Percentiles rank a stretch among this genome's conserved stretches.
Evolutionary conservation across 108 stramenopile species (phyloP).

Genomic region (Aureococcus anophagefferens): DNA sequence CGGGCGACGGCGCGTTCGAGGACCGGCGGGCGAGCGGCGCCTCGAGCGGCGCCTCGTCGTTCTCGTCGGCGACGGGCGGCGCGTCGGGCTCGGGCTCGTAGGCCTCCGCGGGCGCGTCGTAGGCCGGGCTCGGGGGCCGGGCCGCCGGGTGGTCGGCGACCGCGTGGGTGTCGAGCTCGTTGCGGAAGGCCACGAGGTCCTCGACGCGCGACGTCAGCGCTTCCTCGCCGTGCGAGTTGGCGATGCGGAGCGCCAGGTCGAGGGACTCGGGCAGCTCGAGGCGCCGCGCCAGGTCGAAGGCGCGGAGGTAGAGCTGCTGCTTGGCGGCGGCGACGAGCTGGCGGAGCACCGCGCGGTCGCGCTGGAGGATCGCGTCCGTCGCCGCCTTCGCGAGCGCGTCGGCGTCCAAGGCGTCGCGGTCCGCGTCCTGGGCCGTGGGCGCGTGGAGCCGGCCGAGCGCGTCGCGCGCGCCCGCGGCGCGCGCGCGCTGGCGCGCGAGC

Average conservation of each 20-base stretch:
- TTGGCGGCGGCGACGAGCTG: neutral
- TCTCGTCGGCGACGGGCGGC: too few relatives aligned
- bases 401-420: neutral
- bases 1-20: too few relatives aligned
- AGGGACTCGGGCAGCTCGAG: neutral
- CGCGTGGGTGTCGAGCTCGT: too few relatives aligned
- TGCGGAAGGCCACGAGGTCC: neutral
- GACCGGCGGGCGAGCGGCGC: too few relatives aligned
- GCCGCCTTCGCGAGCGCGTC: neutral
- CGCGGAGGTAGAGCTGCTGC: neutral
- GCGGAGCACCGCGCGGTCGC: neutral
- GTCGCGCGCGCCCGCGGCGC: neutral
- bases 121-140: too few relatives aligned
- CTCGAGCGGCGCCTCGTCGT: too few relatives aligned
- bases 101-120: too few relatives aligned
- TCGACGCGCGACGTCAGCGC: neutral
- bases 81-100: too few relatives aligned
- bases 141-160: too few relatives aligned
- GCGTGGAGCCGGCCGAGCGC: neutral
- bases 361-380: neutral
- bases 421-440: neutral
- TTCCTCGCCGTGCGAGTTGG: neutral
- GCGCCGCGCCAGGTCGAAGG: neutral
- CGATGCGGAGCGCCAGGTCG: neutral
- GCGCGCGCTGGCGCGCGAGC: neutral